These are phyloP conservation scores for Xylaria arbuscula DNA, from an alignment of 2,329 filamentous ascomycete genomes.

Conservation along the genomic window DNA sequence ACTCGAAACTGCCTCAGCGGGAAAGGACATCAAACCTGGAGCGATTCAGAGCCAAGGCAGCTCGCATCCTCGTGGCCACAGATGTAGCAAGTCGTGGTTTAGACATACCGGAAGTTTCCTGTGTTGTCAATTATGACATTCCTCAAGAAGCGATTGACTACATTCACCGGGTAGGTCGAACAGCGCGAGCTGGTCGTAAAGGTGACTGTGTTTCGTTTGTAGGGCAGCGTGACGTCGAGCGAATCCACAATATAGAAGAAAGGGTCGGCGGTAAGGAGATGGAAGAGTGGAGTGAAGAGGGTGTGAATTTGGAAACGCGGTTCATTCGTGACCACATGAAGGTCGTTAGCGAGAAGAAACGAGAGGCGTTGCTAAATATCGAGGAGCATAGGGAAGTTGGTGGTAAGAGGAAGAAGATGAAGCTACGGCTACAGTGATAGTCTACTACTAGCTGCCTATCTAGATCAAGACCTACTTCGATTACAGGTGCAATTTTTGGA, in stretches of 20 bases:
- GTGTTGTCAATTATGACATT: constrained; percentile 96
- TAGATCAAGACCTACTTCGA: not conserved
- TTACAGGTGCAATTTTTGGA: not conserved
- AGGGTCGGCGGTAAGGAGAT: constrained; percentile 79
- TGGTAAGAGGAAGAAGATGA: constrained; percentile 79
- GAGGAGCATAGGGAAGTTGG: constrained; percentile 92
- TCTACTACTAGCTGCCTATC: not conserved
- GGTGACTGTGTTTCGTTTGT: constrained; percentile 90
- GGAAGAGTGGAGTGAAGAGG: constrained; percentile 87
- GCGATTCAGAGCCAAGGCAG: constrained; percentile 88
- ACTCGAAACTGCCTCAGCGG: constrained; percentile 86
- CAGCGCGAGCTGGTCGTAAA: constrained; percentile 86
- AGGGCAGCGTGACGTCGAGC: constrained; percentile 89
- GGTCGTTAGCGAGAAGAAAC: constrained; percentile 93
- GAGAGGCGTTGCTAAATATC: constrained; percentile 88
- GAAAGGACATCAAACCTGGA: constrained; percentile 89
- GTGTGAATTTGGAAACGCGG: constrained; percentile 91
- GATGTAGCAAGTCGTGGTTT: constrained; percentile 95
- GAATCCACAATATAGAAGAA: constrained; percentile 89
- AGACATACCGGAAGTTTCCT: constrained; percentile 89
- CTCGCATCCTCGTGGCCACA: constrained; percentile 90
- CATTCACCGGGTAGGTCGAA: constrained; percentile 95
- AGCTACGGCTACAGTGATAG: constrained; percentile 55
- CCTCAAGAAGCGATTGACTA: constrained; percentile 98
- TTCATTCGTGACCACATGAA: constrained; percentile 88